Conservation (phyloP, 129 eudicot genomes). For the Helianthus annuus region DNA sequence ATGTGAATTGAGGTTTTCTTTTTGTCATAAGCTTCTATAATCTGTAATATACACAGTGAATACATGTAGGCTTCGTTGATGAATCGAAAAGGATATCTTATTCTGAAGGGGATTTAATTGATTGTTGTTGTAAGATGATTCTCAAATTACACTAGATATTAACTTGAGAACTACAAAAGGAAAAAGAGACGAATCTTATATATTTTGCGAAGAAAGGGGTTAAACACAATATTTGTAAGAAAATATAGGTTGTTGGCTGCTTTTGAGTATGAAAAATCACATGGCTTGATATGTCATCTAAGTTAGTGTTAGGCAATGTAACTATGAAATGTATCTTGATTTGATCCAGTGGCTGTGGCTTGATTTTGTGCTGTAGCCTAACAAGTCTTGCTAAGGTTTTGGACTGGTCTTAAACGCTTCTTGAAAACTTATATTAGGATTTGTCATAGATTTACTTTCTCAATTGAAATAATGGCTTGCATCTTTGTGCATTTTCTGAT, state of each 20-base stretch:
- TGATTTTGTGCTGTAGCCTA: not conserved
- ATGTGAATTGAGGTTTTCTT: not conserved
- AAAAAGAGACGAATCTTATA: not conserved
- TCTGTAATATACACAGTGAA: not conserved
- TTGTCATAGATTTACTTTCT: not conserved
- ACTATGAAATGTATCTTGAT: not conserved
- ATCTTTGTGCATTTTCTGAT: not conserved
- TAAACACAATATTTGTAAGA: not conserved
- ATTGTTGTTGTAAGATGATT: not conserved
- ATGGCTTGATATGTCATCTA: not conserved
- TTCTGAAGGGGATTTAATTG: no score
- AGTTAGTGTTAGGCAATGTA: not conserved
- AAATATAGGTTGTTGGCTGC: not conserved
- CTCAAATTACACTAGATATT: not conserved
- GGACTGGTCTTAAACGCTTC: not conserved
- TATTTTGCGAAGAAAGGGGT: not conserved
- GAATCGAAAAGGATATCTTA: not conserved
- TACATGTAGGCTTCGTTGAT: not conserved
- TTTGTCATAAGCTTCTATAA: not conserved
- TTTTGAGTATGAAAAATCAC: no score
- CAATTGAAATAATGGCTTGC: not conserved
- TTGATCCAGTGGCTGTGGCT: not conserved
- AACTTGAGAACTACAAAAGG: not conserved
- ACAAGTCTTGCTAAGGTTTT: not conserved
- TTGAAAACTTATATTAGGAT: not conserved